Conservation (phyloP, 345 rosid genomes). For the Linum usitatissimum region DNA sequence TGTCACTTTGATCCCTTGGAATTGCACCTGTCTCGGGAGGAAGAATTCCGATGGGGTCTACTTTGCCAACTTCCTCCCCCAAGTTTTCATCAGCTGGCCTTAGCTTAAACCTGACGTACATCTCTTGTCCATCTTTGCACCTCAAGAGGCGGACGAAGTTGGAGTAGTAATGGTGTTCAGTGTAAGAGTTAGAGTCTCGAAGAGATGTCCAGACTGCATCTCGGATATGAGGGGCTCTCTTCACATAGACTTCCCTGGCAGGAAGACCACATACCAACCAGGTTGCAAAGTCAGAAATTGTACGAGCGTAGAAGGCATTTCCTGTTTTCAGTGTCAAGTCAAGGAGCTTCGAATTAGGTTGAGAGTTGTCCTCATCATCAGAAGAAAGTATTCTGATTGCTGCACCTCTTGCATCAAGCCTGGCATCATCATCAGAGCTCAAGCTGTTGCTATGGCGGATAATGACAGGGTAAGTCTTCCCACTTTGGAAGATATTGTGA, state of each 20-base stretch:
- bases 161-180: constrained; percentile 50
- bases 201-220: constrained; percentile 63
- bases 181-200: constrained; percentile 33
- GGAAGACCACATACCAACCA: constrained; percentile 66
- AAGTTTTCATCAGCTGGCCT: constrained; percentile 34
- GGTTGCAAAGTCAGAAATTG: constrained; percentile 50
- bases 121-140: constrained; percentile 44
- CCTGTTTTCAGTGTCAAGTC: constrained; percentile 63
- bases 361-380: constrained; percentile 16
- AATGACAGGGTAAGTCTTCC: constrained; percentile 35
- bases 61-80: constrained; percentile 45
- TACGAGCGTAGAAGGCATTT: constrained; percentile 54
- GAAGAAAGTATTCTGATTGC: constrained; percentile 43
- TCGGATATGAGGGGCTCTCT: constrained; percentile 40
- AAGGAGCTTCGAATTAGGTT: constrained; percentile 20
- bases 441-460: constrained; percentile 58
- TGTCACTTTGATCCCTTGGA: constrained; percentile 42
- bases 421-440: constrained; percentile 64
- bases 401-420: constrained; percentile 60
- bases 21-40: constrained; percentile 79
- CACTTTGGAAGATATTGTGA: constrained; percentile 40
- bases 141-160: constrained; percentile 49
- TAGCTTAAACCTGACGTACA: constrained; percentile 56
- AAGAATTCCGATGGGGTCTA: constrained; percentile 49
- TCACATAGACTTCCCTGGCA: constrained; percentile 51